phyloP scores from a whole-genome alignment of 1,139 yeast species.

The Candida sp. region DNA sequence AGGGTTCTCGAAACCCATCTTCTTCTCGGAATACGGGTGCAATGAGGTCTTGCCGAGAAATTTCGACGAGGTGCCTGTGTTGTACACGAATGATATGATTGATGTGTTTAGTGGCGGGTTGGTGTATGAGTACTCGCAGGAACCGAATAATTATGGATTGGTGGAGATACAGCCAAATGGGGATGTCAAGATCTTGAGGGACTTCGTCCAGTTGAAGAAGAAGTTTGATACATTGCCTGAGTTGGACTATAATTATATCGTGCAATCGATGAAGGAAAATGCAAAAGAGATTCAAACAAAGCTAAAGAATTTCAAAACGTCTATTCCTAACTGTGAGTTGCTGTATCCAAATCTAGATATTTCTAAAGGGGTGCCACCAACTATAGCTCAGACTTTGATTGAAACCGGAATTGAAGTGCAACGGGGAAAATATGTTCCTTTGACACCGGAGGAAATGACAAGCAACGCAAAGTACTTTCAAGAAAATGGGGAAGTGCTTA shows the following conservation, averaged over 20 bases:
- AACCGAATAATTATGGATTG: slow-evolving; percentile 86
- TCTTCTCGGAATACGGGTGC: slow-evolving; percentile 95
- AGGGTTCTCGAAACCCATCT: slow-evolving; percentile 74
- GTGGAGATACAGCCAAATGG: slow-evolving; percentile 66
- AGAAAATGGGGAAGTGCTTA: slow-evolving; percentile 36
- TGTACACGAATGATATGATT: slow-evolving; percentile 78
- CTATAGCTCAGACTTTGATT: slow-evolving; percentile 48
- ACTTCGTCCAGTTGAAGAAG: slow-evolving; percentile 54
- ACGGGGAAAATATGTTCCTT: slow-evolving; percentile 50
- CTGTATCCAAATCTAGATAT: slow-evolving; percentile 58
- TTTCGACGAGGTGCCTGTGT: slow-evolving; percentile 77
- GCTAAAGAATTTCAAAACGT: slow-evolving; percentile 24
- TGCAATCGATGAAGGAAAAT: slow-evolving; percentile 28
- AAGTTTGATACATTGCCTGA: slow-evolving; percentile 44
- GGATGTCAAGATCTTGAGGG: slow-evolving; percentile 55
- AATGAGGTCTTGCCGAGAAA: slow-evolving; percentile 80
- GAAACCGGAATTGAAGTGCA: slow-evolving; percentile 48
- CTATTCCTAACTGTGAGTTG: slow-evolving; percentile 43
- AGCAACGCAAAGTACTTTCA: slow-evolving; percentile 40
- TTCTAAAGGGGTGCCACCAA: slow-evolving; percentile 49
- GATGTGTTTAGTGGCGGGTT: slow-evolving; percentile 90
- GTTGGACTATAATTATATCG: slow-evolving; percentile 27
- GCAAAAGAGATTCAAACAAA: slow-evolving; percentile 27
- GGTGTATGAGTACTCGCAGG: slow-evolving; percentile 91
- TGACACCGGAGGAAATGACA: slow-evolving; percentile 41